These are phyloP conservation scores for Aspergillus carbonarius DNA, from an alignment of 2,329 filamentous ascomycete genomes.

Conservation along the genomic window DNA sequence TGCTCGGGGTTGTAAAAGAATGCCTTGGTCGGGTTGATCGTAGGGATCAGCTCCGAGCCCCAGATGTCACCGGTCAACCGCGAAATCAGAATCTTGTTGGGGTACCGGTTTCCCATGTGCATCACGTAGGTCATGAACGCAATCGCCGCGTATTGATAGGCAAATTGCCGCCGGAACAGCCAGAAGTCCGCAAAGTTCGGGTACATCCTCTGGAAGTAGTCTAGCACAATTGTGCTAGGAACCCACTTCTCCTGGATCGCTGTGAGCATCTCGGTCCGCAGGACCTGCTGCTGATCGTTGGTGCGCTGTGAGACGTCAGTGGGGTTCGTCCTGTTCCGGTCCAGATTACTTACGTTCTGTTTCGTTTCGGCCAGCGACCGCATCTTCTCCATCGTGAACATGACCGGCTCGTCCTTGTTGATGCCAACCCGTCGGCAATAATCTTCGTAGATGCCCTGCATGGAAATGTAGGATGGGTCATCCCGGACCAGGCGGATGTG, in stretches of 20 bases:
- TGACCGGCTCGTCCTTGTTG: constrained; percentile 90
- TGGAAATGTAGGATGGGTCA: constrained; percentile 86
- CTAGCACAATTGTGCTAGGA: constrained; percentile 73
- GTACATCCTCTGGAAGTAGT: constrained; percentile 88
- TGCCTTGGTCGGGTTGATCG: constrained; percentile 78
- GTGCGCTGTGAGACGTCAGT: constrained; percentile 43
- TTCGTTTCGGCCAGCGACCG: constrained; percentile 71
- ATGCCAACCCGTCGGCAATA: constrained; percentile 84
- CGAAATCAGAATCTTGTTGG: constrained; percentile 91
- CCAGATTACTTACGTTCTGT: constrained; percentile 44
- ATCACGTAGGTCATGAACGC: constrained; percentile 99
- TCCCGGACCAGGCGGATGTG: constrained; percentile 96
- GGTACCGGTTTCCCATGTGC: constrained; percentile 94
- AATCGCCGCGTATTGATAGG: constrained; percentile 89
- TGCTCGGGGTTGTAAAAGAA: constrained; percentile 94
- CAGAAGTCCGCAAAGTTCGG: constrained; percentile 92
- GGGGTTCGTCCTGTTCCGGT: not conserved
- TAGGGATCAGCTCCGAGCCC: constrained; percentile 91
- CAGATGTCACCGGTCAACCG: constrained; percentile 88
- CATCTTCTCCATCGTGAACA: constrained; percentile 95
- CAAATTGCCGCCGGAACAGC: constrained; percentile 96
- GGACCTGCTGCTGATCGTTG: constrained; percentile 67
- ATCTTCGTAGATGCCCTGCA: constrained; percentile 95
- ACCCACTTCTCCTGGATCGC: constrained; percentile 95
- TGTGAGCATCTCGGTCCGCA: constrained; percentile 86